phyloP scores from a whole-genome alignment of 108 stramenopile species.

The Mediolabrus comicus region DNA sequence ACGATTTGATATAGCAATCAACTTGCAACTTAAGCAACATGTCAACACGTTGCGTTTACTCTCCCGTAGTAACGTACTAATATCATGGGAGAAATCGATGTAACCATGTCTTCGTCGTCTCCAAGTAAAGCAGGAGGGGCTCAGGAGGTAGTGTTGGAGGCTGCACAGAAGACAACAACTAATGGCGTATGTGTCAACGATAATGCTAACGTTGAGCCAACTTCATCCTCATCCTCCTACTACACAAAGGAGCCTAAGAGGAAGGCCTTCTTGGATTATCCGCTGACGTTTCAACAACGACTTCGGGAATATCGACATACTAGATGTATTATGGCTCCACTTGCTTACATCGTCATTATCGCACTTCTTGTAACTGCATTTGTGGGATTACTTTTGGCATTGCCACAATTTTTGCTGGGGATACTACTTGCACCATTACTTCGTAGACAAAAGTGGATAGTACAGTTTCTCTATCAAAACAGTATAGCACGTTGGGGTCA shows the following conservation, averaged over 20 bases:
- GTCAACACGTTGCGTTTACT: too few relatives aligned
- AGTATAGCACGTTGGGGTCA: slow-evolving; percentile 70
- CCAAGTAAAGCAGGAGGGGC: not conserved
- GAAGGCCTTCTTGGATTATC: not conserved
- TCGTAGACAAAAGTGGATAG: slow-evolving; percentile 51
- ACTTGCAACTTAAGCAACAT: too few relatives aligned
- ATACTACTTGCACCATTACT: slow-evolving; percentile 62
- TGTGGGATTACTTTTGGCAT: slow-evolving; percentile 36
- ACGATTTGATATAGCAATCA: too few relatives aligned
- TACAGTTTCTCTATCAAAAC: slow-evolving; percentile 76
- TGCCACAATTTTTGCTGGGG: slow-evolving; percentile 66
- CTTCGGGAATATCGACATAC: slow-evolving; percentile 72
- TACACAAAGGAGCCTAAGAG: slow-evolving; percentile 13
- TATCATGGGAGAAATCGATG: too few relatives aligned
- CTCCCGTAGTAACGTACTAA: too few relatives aligned
- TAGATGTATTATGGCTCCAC: slow-evolving; percentile 69
- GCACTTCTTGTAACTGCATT: slow-evolving; percentile 48
- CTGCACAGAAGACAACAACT: not conserved
- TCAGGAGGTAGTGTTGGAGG: not conserved
- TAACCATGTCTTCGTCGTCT: not conserved
- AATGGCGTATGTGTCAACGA: not conserved
- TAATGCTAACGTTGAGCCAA: too few relatives aligned
- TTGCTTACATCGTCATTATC: slow-evolving; percentile 53
- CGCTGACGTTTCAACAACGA: slow-evolving; percentile 12
- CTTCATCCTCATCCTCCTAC: not conserved